Percentiles rank a stretch among this genome's conserved stretches.
These are phyloP conservation scores for Scedosporium boydii DNA, from an alignment of 2,329 filamentous ascomycete species.

Conservation along the genomic window DNA sequence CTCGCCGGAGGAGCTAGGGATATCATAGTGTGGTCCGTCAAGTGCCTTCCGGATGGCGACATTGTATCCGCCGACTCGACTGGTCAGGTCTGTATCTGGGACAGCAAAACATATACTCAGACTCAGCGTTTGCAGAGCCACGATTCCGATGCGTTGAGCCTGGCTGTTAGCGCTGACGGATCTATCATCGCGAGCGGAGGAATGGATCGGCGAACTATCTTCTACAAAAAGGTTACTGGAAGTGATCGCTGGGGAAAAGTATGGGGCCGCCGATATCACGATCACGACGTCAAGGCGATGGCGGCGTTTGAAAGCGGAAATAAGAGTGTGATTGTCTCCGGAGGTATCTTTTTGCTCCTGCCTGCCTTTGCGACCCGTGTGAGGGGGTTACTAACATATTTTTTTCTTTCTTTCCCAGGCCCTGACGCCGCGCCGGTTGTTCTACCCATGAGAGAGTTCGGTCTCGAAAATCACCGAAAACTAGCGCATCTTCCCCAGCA, in stretches of 20 bases:
- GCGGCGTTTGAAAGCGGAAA: slow-evolving; percentile 76
- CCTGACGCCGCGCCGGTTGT: slow-evolving; percentile 79
- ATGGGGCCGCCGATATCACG: slow-evolving; percentile 79
- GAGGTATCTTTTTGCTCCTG: slow-evolving; percentile 47
- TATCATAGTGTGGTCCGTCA: slow-evolving; percentile 88
- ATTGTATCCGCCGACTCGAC: slow-evolving; percentile 94
- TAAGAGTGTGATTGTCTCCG: slow-evolving; percentile 82
- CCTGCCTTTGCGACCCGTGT: background rate
- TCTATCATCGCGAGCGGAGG: slow-evolving; percentile 79
- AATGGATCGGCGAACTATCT: slow-evolving; percentile 78
- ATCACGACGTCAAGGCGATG: slow-evolving; percentile 92
- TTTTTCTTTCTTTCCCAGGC: slow-evolving; percentile 39
- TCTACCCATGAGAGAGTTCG: slow-evolving; percentile 61
- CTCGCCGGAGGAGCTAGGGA: slow-evolving; percentile 69
- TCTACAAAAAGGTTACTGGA: slow-evolving; percentile 61
- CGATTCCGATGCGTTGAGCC: slow-evolving; percentile 79
- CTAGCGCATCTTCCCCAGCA: slow-evolving; percentile 78
- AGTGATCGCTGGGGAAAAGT: slow-evolving; percentile 71
- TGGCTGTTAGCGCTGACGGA: slow-evolving; percentile 75
- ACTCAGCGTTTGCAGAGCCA: slow-evolving; percentile 79
- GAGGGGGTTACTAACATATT: background rate
- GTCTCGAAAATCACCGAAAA: slow-evolving; percentile 74
- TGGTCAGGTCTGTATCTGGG: slow-evolving; percentile 88
- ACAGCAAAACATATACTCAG: slow-evolving; percentile 84
- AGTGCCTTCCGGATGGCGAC: slow-evolving; percentile 75